Conservation (phyloP, 331 rosid species). For the Telfairia occidentalis region DNA sequence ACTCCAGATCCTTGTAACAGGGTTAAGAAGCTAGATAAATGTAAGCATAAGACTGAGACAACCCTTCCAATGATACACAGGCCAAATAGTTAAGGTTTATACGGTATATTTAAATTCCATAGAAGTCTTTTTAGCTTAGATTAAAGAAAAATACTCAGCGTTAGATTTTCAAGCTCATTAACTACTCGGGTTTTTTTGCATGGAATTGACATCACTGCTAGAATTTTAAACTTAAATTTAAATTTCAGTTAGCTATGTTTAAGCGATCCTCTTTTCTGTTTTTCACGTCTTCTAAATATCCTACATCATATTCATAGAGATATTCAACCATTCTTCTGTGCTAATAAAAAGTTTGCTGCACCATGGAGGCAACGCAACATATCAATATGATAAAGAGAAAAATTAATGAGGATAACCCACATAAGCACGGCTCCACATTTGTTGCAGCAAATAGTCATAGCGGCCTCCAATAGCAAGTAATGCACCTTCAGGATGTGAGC, state of each 20-base stretch:
- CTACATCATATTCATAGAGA: not conserved
- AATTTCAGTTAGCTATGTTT: not conserved
- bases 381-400: constrained; percentile 8
- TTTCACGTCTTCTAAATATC: not conserved
- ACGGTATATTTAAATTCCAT: not conserved
- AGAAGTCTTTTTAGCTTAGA: not conserved
- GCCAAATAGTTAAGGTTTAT: not conserved
- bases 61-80: not conserved
- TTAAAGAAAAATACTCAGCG: not conserved
- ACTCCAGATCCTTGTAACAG: not conserved
- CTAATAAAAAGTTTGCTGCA: not conserved
- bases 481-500: constrained; percentile 61
- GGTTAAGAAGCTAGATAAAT: not conserved
- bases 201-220: not conserved
- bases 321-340: not conserved
- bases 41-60: not conserved
- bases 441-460: constrained; percentile 72
- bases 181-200: not conserved
- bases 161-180: not conserved
- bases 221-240: not conserved
- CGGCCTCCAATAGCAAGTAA: constrained; percentile 88
- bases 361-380: not conserved
- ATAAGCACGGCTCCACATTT: constrained; percentile 53
- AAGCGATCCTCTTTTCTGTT: not conserved
- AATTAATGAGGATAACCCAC: constrained; percentile 33